Conservation (phyloP, 192 early-diverging fungal genomes). For the Coemansia sp. region DNA sequence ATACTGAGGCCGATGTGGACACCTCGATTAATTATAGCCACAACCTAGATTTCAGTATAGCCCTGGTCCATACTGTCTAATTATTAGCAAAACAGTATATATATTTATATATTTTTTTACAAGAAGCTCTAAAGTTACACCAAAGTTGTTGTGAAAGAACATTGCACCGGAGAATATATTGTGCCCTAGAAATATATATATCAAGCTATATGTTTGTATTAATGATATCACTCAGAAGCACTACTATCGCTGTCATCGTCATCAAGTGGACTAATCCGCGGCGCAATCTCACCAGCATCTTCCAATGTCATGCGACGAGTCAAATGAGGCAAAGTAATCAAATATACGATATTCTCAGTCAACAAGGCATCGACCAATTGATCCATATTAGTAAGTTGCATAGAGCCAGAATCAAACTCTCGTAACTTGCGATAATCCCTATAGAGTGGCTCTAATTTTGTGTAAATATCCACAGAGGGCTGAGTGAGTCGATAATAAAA, state of each 20-base stretch:
- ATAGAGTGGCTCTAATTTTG: constrained; percentile 82
- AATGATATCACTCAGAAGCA: not conserved
- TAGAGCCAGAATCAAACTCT: constrained; percentile 33
- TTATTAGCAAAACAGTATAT: no score
- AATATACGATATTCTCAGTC: constrained; percentile 85
- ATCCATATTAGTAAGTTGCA: constrained; percentile 75
- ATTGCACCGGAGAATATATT: no score
- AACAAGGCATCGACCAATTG: constrained; percentile 93
- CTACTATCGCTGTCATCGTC: constrained; percentile 37
- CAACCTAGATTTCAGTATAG: no score
- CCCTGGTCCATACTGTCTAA: no score
- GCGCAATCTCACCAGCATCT: constrained; percentile 80
- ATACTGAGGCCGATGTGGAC: not conserved
- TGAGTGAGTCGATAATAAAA: constrained; percentile 86
- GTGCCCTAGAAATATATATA: no score
- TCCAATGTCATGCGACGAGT: constrained; percentile 80
- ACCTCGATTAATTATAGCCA: not conserved
- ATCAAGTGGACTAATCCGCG: constrained; percentile 72
- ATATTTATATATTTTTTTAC: no score
- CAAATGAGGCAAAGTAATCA: constrained; percentile 86
- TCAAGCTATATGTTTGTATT: no score
- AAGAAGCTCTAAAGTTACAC: no score
- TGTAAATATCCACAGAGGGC: constrained; percentile 79
- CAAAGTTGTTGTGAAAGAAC: no score
- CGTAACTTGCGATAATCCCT: constrained; percentile 87